A percentile compares a stretch with the other conserved stretches of the same genome.
These are phyloP conservation scores for Plectosphaerella cucumerina DNA, from an alignment of 2,329 filamentous ascomycete genomes.

Conservation along the genomic window DNA sequence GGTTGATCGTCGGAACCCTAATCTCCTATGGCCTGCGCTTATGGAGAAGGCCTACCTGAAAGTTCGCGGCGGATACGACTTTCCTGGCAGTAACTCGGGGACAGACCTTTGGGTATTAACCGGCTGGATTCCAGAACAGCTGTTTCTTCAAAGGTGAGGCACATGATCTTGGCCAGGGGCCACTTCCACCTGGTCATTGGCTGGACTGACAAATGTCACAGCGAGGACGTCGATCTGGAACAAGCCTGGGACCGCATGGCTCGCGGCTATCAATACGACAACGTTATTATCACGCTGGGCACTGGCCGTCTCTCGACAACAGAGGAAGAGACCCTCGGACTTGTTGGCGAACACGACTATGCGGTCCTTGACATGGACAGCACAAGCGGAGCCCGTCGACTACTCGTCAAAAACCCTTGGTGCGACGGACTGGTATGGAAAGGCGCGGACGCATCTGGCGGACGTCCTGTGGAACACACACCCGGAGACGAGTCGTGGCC, in stretches of 20 bases:
- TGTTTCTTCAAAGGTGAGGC: constrained; percentile 73
- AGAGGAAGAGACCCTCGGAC: constrained; percentile 75
- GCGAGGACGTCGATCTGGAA: constrained; percentile 73
- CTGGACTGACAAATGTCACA: constrained; percentile 21
- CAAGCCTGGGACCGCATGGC: constrained; percentile 75
- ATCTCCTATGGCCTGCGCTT: constrained; percentile 85
- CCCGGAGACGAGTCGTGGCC: constrained; percentile 13
- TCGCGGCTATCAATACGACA: constrained; percentile 68
- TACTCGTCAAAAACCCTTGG: constrained; percentile 96
- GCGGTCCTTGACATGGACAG: constrained; percentile 77
- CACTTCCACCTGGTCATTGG: neutral
- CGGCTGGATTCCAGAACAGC: constrained; percentile 94
- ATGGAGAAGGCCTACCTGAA: constrained; percentile 97
- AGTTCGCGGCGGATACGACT: constrained; percentile 92
- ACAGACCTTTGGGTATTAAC: constrained; percentile 91
- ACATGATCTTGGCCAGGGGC: neutral
- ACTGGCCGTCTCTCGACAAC: constrained; percentile 75
- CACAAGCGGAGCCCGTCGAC: constrained; percentile 53
- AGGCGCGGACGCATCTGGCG: constrained; percentile 22
- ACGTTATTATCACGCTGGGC: constrained; percentile 85
- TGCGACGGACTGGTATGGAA: constrained; percentile 75
- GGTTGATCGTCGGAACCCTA: constrained; percentile 76
- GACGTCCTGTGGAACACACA: constrained; percentile 6
- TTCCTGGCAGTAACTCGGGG: constrained; percentile 94
- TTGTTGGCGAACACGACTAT: constrained; percentile 92